Base-by-base conservation (phyloP, 1,284 basidiomycete species). In the Cryptococcus sp. region DNA sequence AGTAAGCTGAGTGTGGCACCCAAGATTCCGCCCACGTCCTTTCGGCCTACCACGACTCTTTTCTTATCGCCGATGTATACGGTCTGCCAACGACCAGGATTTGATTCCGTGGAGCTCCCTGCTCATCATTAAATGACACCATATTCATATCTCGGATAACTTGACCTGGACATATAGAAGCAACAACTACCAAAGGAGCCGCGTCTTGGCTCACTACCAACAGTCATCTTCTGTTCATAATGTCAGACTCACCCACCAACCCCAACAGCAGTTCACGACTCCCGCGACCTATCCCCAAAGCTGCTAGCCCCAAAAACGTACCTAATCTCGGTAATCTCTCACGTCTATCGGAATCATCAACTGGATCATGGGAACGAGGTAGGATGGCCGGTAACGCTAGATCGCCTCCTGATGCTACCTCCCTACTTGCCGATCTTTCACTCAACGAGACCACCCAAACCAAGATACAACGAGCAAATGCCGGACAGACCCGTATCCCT, bases 311-410 rank as follows among this genome's bases (percentile, higher is more conserved):
- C 3, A 42, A 50, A 28, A 50, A 63, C 23, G 54, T 54, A 4
- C 62, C 62, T 7, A 69, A 69, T 48, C 47, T 66, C 9, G 40
- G 50, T 49, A 71, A 70, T 37, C 60, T 74, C 36, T 60, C 60
- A 10, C 50, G 54, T n/a, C 56, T 75, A 13, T 68, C 65, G n/a
- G 68, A 73, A 55, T 69, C 70, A 3, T 72, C 69, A 7, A 70
- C 65, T 22, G 73, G 70, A 16, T 58, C 63, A n/a, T 75, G 73
- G 73, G 73, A 75, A 54, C 60, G 69, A 25, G 73, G 73, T 9
- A 57, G 59, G 24, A 52, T 59, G 45, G 37, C 54, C 23, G 48
- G 57, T 25, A 72, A 70, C 54, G 70, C 73, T 7, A 57, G 70
- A 42, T 63, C 61, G 46, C 70, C 72, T 1, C 65, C 67, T 16